Base-by-base conservation (phyloP, 1,139 yeast species). In the Kodamaea derodonti region DNA sequence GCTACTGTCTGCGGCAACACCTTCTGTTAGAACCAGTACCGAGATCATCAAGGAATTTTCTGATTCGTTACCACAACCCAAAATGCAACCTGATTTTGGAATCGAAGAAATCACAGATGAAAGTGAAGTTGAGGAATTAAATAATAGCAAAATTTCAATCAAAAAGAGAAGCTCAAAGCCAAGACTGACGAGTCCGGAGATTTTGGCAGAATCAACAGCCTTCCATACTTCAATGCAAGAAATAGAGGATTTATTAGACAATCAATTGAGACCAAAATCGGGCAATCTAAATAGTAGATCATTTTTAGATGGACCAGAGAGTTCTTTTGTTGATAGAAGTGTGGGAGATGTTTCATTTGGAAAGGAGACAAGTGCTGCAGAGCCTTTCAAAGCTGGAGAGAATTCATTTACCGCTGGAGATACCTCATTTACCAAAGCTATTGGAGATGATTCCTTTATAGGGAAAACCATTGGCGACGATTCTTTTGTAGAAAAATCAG, bases 201-300 rank as follows among this genome's bases (percentile, higher is more conserved):
- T 25, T 6, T 14, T 49, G 23, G 59, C 46, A 11, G 56, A 52
- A 25, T 51, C 58, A 4, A 49, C 56, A 5, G 44, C 46, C 4
- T 49, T 56, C 17, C 54, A 65, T 33, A 46, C 62, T 3, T 66
- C 72, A 1, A 66, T 69, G 32, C 69, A 65, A 45, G 75, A 69
- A 30, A 62, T 69, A 31, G 72, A 67, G 39, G 62, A 58, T 33
- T 60, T 62, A 46, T 59, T 69, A 58, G 70, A 65, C 34, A 55
- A 62, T 3, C 68, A 65, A 36, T 47, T 64, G 23, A 33, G 39
- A 4, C 34, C 38, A 20, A 4, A 8, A n/a, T 6, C 23, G 13
- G 30, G 4, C n/a, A n/a, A n/a, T n/a, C n/a, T n/a, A n/a, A n/a
- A n/a, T n/a, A n/a, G n/a, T n/a, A n/a, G n/a, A n/a, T n/a, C n/a